Conservation (phyloP, 768 basidiomycete genomes). For the Mycena sanguinolenta region DNA sequence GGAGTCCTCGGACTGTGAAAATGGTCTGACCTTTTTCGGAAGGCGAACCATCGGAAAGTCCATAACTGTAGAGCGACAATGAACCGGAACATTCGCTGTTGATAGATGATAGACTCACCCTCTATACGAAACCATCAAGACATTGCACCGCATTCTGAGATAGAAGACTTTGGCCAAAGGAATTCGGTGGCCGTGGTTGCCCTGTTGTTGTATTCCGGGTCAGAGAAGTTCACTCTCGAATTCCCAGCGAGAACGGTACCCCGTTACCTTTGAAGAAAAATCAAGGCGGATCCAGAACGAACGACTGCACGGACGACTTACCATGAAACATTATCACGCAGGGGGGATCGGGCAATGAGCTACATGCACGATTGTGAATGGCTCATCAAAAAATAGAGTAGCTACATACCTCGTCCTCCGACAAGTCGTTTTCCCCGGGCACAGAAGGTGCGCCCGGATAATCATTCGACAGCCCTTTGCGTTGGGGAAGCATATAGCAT, state of each 20-base stretch:
- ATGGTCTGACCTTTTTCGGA: slow-evolving; percentile 78
- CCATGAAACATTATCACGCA: slow-evolving; percentile 96
- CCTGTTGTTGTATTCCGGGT: no score
- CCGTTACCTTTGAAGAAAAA: no score
- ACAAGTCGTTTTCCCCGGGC: slow-evolving; percentile 52
- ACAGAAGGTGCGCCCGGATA: slow-evolving; percentile 50
- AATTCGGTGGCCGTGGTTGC: slow-evolving; percentile 90
- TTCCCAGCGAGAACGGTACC: no score
- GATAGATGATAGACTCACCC: slow-evolving; percentile 66
- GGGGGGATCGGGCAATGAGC: slow-evolving; percentile 70
- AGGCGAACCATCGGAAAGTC: slow-evolving; percentile 87
- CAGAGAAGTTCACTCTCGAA: no score
- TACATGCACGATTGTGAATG: slow-evolving; percentile 25
- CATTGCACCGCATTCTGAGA: slow-evolving; percentile 89
- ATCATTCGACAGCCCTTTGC: slow-evolving; percentile 56
- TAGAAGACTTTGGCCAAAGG: slow-evolving; percentile 90
- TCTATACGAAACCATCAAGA: slow-evolving; percentile 93
- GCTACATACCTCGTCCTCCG: slow-evolving; percentile 70
- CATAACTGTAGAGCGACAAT: slow-evolving; percentile 70
- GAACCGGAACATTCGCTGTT: background rate
- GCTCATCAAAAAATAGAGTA: background rate
- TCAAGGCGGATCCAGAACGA: no score
- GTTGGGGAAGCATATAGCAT: slow-evolving; percentile 83
- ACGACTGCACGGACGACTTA: no score
- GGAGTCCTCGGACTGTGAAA: background rate